A percentile compares a stretch with the other conserved stretches of the same genome.
These are phyloP conservation scores for Crepidotus variabilis DNA, from an alignment of 768 basidiomycete species.

Conservation along the genomic window DNA sequence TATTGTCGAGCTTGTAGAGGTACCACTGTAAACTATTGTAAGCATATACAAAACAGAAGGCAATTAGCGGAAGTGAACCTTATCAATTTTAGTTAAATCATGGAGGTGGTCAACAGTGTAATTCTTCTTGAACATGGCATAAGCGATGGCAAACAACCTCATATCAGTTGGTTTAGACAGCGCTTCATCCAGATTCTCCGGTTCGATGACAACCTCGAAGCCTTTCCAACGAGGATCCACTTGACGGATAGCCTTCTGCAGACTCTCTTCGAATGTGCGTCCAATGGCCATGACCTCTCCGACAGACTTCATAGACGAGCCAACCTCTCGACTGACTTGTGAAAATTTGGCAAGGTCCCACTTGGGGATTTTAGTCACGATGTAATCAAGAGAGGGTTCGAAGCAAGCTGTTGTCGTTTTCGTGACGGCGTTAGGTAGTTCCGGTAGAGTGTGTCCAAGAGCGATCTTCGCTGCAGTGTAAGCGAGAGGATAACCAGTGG, in stretches of 20 bases:
- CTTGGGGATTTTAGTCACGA: slow-evolving; percentile 99
- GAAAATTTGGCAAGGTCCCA: slow-evolving; percentile 99
- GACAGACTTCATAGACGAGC: slow-evolving; percentile 98
- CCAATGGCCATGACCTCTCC: slow-evolving; percentile 99
- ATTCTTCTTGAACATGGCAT: slow-evolving; percentile 92
- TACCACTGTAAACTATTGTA: slow-evolving; percentile 66
- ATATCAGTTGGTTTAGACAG: slow-evolving; percentile 88
- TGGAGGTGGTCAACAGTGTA: slow-evolving; percentile 90
- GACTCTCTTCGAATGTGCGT: slow-evolving; percentile 95
- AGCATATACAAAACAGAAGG: slow-evolving; percentile 1
- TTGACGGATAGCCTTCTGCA: slow-evolving; percentile 98
- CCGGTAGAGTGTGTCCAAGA: slow-evolving; percentile 94
- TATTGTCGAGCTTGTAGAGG: slow-evolving; percentile 98
- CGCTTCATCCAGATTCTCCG: slow-evolving; percentile 80
- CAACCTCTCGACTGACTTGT: slow-evolving; percentile 91
- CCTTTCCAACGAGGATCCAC: slow-evolving; percentile 96
- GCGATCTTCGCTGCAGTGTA: slow-evolving; percentile 99
- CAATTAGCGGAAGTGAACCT: slow-evolving; percentile 40
- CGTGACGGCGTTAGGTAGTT: slow-evolving; percentile 97
- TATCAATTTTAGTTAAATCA: slow-evolving; percentile 97
- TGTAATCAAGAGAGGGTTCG: slow-evolving; percentile 97
- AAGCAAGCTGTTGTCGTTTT: slow-evolving; percentile 99
- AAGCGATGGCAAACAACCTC: slow-evolving; percentile 94
- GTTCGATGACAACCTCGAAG: slow-evolving; percentile 91
- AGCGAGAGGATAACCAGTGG: slow-evolving; percentile 97